A percentile compares a stretch with the other conserved stretches of the same genome.
Evolutionary conservation across 148 eudicot species (phyloP).

Genomic region (Oxyria digyna): DNA sequence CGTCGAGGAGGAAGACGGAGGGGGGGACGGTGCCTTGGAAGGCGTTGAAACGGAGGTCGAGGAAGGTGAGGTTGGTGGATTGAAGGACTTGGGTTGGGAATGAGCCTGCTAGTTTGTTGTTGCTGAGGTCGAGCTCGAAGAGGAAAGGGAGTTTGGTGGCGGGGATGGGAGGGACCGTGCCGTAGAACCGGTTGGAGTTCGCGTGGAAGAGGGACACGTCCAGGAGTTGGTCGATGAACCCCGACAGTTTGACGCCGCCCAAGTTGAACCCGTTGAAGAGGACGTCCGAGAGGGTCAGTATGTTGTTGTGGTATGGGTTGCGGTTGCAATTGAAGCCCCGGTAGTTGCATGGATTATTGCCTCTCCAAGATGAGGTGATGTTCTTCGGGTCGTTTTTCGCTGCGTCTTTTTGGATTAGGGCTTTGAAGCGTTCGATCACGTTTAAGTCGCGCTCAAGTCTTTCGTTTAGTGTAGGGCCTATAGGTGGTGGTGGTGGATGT

Average conservation of each 20-base stretch:
- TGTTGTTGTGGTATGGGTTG: background rate
- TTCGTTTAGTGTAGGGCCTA: background rate
- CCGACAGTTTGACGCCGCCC: background rate
- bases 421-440: background rate
- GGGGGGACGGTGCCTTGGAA: conserved; percentile 59
- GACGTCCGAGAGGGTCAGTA: background rate
- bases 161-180: conserved; percentile 31
- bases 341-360: background rate
- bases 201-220: conserved; percentile 79
- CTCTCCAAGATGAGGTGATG: background rate
- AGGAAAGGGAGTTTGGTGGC: conserved; percentile 29
- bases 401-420: background rate
- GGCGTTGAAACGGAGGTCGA: conserved; percentile 74
- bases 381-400: background rate
- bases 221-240: conserved; percentile 16
- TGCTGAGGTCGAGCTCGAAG: conserved; percentile 75
- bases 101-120: conserved; percentile 60
- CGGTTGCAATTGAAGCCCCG: background rate
- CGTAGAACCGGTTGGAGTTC: conserved; percentile 86
- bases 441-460: background rate
- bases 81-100: conserved; percentile 54
- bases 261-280: background rate
- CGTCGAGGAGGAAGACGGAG: conserved; percentile 38
- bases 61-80: conserved; percentile 47
- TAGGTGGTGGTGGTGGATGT: background rate